Evolutionary conservation across 129 eudicot species (phyloP).

Genomic region (Helichrysum umbraculigerum): DNA sequence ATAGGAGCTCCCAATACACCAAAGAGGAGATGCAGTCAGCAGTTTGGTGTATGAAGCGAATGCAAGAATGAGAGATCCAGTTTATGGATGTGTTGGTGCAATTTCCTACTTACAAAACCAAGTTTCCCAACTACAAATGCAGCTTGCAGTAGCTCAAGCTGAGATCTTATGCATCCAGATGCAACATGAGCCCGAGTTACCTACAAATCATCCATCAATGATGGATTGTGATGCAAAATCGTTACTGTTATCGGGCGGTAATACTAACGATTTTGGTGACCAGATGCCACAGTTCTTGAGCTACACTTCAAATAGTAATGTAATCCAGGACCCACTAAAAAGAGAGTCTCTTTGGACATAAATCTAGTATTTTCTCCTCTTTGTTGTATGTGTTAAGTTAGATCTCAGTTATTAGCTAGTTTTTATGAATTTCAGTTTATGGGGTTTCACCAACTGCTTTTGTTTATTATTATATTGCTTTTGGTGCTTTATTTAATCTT

Average conservation of each 20-base stretch:
- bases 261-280: conserved; percentile 38
- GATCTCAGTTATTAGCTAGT: conserved; percentile 32
- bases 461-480: conserved; percentile 43
- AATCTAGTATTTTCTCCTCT: neutral
- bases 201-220: conserved; percentile 32
- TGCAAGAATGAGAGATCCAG: conserved; percentile 90
- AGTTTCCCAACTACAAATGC: conserved; percentile 94
- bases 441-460: conserved; percentile 44
- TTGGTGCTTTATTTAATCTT: conserved; percentile 33
- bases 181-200: conserved; percentile 60
- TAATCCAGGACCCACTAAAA: conserved; percentile 88
- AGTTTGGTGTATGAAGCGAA: conserved; percentile 90
- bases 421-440: conserved; percentile 30
- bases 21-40: conserved; percentile 93
- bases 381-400: conserved; percentile 28
- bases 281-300: conserved; percentile 60
- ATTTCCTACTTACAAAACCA: conserved; percentile 84
- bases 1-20: conserved; percentile 88
- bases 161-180: conserved; percentile 92
- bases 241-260: conserved; percentile 43
- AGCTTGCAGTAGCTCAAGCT: conserved; percentile 93
- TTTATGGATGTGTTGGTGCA: conserved; percentile 96
- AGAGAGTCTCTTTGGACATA: conserved; percentile 98
- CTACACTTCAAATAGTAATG: conserved; percentile 52
- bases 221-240: conserved; percentile 54